Base-by-base conservation (phyloP, 2,329 filamentous ascomycete genomes). In the Rhynchosporium secalis region DNA sequence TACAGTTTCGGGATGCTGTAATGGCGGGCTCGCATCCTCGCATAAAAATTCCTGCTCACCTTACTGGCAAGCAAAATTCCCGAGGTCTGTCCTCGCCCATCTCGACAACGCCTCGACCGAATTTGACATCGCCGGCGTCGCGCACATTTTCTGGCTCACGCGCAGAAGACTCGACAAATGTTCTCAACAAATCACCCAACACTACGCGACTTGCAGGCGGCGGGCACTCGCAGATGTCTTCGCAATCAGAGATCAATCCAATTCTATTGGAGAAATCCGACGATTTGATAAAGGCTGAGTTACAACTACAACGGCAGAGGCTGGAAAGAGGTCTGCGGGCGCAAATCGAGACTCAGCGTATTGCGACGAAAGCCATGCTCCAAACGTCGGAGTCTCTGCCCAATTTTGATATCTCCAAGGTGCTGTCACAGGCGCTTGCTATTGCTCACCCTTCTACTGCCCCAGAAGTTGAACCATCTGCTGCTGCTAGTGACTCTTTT, bases 221-320 rank as follows among this genome's bases (percentile, higher is more conserved):
- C 75, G 56, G 71, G 75, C 66, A 76, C 74, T 55, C 61, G 43
- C 38, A 64, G 4, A 70, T 78, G 71, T 76, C 82, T 68, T 77
- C 78, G 63, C 83, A 82, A 67, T 85, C 86, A 64, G 87, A 88
- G 75, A 90, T 95, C 77, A 86, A 96, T 75, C 91, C 92, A 56
- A 86, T 96, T 65, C 82, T 96, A 69, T 82, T 96, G 75, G 88
- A 91, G 73, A 96, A 96, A 76, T 93, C 92, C 69, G 89, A 92
- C 73, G 86, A 91, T 73, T 80, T 96, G 69, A 86, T 95, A 73
- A 89, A 86, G 77, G 91, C 92, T 72, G 92, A 96, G 77, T 79
- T 91, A 65, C 86, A 89, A 73, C 77, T 94, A 66, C 91, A 92
- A 76, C 86, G 94, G 66, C 86, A 93, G 76, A 86, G 89, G 66